phyloP scores from a whole-genome alignment of 192 early-diverging fungal genomes.

The Coemansia sp. region DNA sequence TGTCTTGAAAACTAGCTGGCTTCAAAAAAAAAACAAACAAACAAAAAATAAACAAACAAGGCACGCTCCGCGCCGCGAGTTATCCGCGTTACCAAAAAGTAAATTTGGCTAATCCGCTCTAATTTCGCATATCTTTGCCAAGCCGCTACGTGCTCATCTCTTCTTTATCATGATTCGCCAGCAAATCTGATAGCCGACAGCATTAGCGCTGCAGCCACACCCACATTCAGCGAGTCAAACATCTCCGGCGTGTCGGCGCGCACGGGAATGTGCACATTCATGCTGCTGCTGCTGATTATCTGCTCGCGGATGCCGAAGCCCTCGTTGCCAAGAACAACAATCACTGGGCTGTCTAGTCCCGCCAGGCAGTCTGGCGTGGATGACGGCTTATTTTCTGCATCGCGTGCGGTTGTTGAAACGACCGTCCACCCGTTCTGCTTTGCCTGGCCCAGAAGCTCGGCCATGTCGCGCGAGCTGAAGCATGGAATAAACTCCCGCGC shows the following conservation, averaged over 20 bases:
- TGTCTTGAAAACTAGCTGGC: too few species aligned
- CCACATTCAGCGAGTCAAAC: constrained; percentile 53
- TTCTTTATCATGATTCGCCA: constrained; percentile 8
- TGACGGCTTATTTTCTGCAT: not conserved
- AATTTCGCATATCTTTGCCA: too few species aligned
- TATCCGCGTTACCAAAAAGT: too few species aligned
- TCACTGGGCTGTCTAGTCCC: constrained; percentile 17
- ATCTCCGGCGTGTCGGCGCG: constrained; percentile 19
- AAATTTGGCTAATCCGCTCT: too few species aligned
- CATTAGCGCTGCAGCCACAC: constrained; percentile 44
- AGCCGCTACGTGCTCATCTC: not conserved
- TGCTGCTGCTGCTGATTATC: constrained; percentile 17
- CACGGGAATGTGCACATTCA: constrained; percentile 35
- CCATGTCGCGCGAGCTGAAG: not conserved
- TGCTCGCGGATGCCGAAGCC: constrained; percentile 15
- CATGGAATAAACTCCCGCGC: constrained; percentile 38
- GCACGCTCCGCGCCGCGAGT: too few species aligned
- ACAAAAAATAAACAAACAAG: not conserved
- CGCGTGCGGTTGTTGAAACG: constrained; percentile 19
- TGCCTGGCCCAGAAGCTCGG: constrained; percentile 9
- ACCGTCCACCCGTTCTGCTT: constrained; percentile 34
- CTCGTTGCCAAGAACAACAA: constrained; percentile 52
- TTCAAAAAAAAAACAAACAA: not conserved
- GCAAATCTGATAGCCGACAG: constrained; percentile 24
- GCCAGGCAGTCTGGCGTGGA: constrained; percentile 8